Base-by-base conservation (phyloP, 2,329 filamentous ascomycete genomes). In the Aspergillus viridinutans region DNA sequence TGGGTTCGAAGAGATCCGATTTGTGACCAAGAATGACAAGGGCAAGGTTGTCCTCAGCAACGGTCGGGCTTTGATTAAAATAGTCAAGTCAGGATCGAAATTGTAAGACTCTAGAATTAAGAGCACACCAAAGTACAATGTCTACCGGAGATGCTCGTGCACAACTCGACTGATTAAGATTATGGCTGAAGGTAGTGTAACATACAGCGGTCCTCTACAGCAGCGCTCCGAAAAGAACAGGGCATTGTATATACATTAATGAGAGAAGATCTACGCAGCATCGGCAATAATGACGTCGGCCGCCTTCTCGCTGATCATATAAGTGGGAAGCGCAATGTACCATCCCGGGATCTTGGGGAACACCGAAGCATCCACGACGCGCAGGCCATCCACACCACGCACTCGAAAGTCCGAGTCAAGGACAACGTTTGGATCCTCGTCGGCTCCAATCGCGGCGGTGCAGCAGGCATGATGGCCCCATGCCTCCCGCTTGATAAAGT, bases 11-110 rank as follows among this genome's bases (percentile, higher is more conserved):
- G 92, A 96, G 74, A 78, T 96, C 52, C 81, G 90, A 49, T 97
- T 96, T 70, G 81, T 87, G 54, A 90, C 89, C 1, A 83, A 84
- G 71, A 86, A 96, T 26, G 88, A 88, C 66, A 86, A 87, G 32
- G 90, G 90, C 32, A 95, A 94, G 81, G 85, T 92, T 20, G 90
- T 90, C 59, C 78, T 97, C 74, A 94, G 86, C 76, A 96, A 97
- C 73, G 92, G 92, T 4, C 81, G 91, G 57, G 90, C 90, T 26
- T 73, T 93, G 71, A 84, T 97, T 69, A 90, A 84, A 81, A 78
- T 84, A 57, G 81, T 81, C 8, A 47, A 47, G 12, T 23, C 43
- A 23, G 43, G 43, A 3, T 47, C 43, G 12, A 47, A 47, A 23
- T 23, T 47, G 43, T 47, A 25, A 23, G 21, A 25, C 8, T 47